Conservation (phyloP, 108 stramenopile species). For the Aureococcus anophagefferens region DNA sequence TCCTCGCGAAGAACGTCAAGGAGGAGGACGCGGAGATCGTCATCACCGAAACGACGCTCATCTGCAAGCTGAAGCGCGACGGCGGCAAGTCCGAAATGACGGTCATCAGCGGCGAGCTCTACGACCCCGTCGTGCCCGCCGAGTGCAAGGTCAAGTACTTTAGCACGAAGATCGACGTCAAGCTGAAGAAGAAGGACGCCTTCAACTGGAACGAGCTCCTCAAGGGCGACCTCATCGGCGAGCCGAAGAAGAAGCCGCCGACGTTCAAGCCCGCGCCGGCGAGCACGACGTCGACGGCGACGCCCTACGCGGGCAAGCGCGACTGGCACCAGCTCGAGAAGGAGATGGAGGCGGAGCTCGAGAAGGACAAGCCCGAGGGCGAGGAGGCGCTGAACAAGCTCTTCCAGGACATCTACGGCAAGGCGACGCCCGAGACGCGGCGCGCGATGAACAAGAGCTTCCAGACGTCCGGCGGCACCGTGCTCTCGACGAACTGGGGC, state of each 20-base stretch:
- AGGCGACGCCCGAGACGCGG: slow-evolving; percentile 75
- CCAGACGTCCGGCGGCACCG: slow-evolving; percentile 92
- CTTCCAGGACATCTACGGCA: slow-evolving; percentile 85
- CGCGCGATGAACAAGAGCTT: slow-evolving; percentile 95
- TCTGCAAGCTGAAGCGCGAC: slow-evolving; percentile 47
- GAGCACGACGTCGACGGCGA: slow-evolving; percentile 21
- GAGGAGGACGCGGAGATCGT: slow-evolving; percentile 47
- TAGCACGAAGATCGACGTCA: slow-evolving; percentile 69
- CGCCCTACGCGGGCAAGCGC: slow-evolving; percentile 64
- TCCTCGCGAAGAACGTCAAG: slow-evolving; percentile 61
- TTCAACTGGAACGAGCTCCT: slow-evolving; percentile 68
- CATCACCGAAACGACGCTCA: slow-evolving; percentile 50
- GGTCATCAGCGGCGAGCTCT: slow-evolving; percentile 65
- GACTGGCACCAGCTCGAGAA: slow-evolving; percentile 81
- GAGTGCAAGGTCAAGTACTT: slow-evolving; percentile 52
- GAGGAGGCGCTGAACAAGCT: slow-evolving; percentile 91
- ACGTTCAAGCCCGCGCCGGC: neutral
- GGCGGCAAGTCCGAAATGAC: slow-evolving; percentile 47
- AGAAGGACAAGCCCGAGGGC: slow-evolving; percentile 85
- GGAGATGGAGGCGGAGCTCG: slow-evolving; percentile 64
- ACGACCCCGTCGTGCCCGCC: slow-evolving; percentile 50
- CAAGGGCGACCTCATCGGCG: neutral
- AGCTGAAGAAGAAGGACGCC: slow-evolving; percentile 55
- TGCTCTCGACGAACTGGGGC: slow-evolving; percentile 91
- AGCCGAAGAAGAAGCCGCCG: neutral